phyloP scores from a whole-genome alignment of 352 stramenopile species.

The Salisapilia sapeloensis region DNA sequence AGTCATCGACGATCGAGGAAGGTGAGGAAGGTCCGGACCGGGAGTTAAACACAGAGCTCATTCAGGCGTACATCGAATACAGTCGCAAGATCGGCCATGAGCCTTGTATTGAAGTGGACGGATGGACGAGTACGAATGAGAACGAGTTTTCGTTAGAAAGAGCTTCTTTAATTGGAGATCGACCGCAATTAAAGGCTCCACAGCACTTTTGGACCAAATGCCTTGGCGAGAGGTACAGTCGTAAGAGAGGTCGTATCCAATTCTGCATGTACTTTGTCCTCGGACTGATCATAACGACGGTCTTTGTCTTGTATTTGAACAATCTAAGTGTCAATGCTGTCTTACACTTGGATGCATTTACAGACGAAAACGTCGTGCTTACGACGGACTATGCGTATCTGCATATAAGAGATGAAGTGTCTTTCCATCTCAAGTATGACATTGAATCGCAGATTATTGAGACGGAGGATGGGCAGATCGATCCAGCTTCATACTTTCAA shows the following conservation, averaged over 20 bases:
- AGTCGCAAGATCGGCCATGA: constrained; percentile 79
- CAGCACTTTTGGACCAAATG: constrained; percentile 23
- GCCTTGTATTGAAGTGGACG: constrained; percentile 76
- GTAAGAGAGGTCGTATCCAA: constrained; percentile 13
- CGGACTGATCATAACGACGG: constrained; percentile 11
- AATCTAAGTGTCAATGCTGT: constrained; percentile 29
- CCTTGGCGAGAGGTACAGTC: constrained; percentile 25
- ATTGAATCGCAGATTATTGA: constrained; percentile 8
- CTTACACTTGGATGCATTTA: constrained; percentile 44
- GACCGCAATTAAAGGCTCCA: constrained; percentile 10
- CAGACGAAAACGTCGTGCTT: constrained; percentile 23
- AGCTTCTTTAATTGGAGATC: constrained; percentile 17
- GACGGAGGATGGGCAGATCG: constrained; percentile 3
- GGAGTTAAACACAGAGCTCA: constrained; percentile 84
- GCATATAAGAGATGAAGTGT: constrained; percentile 39
- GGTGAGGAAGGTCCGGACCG: constrained; percentile 79
- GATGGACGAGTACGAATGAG: constrained; percentile 31
- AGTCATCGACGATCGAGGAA: constrained; percentile 68
- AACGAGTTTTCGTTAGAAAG: constrained; percentile 6
- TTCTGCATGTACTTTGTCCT: constrained; percentile 17
- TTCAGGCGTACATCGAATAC: constrained; percentile 91
- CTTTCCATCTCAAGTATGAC: constrained; percentile 36
- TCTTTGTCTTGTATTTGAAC: constrained; percentile 13
- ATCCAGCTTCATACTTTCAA: constrained; percentile 20
- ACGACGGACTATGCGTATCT: constrained; percentile 36